A percentile compares a stretch with the other conserved stretches of the same genome.
Conservation (phyloP, 179 eudicot genomes). For the Camellia oleifera region DNA sequence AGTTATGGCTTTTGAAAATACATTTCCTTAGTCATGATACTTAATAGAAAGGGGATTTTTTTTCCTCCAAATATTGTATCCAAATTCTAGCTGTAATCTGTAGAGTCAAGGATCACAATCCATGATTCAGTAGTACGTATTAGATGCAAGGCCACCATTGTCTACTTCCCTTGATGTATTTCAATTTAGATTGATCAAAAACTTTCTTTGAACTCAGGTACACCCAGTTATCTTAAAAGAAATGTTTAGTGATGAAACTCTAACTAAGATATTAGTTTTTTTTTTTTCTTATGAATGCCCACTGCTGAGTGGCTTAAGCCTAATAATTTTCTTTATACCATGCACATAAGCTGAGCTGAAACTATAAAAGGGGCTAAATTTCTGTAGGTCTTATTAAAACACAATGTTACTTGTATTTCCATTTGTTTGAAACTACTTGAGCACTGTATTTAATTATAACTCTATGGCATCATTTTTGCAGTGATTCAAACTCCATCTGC, state of each 20-base stretch:
- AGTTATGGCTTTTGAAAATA: no score
- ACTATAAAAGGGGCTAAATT: background rate
- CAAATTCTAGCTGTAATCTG: no score
- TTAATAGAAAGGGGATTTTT: no score
- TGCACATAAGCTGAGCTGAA: background rate
- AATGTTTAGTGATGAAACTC: background rate
- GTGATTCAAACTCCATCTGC: conserved; percentile 55
- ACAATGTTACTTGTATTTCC: background rate
- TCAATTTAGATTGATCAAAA: background rate
- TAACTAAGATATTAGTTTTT: no score
- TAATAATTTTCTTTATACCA: background rate
- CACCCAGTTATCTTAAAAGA: background rate
- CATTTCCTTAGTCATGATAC: no score
- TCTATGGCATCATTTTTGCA: conserved; percentile 23
- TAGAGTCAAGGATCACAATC: no score
- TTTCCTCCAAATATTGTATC: no score
- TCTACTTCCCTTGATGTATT: no score
- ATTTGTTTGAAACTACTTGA: background rate
- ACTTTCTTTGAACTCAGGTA: background rate
- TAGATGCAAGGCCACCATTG: no score
- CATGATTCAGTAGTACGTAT: no score
- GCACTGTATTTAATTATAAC: background rate
- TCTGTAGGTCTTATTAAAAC: background rate
- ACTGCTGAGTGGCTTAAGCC: no score
- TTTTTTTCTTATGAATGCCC: background rate